Evolutionary conservation across 345 rosid genomes (phyloP), one percentile per base, ranked within the genome.

Genomic region (Citrus medica): DNA sequence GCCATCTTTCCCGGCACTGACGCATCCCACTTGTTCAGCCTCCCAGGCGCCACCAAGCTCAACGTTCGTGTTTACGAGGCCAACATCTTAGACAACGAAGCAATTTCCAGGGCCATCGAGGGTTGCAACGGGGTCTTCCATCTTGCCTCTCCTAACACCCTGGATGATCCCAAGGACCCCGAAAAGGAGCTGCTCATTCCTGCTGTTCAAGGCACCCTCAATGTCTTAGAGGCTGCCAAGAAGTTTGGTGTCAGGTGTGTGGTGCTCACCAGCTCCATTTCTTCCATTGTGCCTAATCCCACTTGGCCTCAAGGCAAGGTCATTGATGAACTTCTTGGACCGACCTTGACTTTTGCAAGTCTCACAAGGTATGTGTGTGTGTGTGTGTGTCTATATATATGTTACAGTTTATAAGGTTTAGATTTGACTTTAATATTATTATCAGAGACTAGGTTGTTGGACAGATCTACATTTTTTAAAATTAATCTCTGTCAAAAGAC

Each of bases 51-150:
- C 69, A 42, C 82, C 73, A 42, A 74, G 12, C 46, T 72, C 6
- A 67, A 25, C 78, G 73, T 88, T 25, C 30, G 67, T 16, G 72
- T 94, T 68, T 84, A 75, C 83, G 90, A 91, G 84, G 94, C 94
- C 5, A 89, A 92, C 70, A 46, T 94, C 55, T 72, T 92, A 46
- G 96, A 94, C 83, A n/a, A 67, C 67, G 78, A 56, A 28, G 93
- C 98, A 28, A 59, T 94, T 27, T 61, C 76, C 62, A 82, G 74
- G 76, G 94, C 97, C 3, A 83, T 94, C 10, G 85, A 88, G 24
- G 97, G 97, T 30, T 94, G 95, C 83, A 21, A 42, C 5, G 97
- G 95, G 32, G 91, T 92, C 8, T 94, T 94, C 92, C 97, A 92
- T 79, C 94, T 94, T 82, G 98, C 98, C 0, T 94, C 98, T 17